Percentiles rank a stretch among this genome's conserved stretches.
Conservation (phyloP, 371 early-diverging fungal genomes). For the Apophysomyces variabilis region DNA sequence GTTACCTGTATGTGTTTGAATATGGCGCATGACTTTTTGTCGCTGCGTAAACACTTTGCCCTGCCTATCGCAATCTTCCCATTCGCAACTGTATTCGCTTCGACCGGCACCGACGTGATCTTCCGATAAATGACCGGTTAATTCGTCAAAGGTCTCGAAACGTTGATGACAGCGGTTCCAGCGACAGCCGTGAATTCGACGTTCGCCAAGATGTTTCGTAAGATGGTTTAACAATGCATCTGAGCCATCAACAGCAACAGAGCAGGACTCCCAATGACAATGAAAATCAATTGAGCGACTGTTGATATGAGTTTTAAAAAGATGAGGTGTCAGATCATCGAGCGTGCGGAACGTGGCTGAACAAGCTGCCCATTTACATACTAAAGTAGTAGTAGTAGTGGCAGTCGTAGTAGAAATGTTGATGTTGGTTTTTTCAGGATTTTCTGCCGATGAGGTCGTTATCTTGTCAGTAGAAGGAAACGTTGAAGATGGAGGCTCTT, state of each 20-base stretch:
- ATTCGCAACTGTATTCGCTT: slow-evolving; percentile 78
- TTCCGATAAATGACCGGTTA: slow-evolving; percentile 76
- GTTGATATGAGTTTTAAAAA: slow-evolving; percentile 77
- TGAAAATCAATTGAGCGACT: slow-evolving; percentile 52
- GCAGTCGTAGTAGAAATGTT: slow-evolving; percentile 1
- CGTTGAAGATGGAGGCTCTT: slow-evolving; percentile 2
- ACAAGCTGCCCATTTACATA: slow-evolving; percentile 85
- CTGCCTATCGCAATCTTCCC: slow-evolving; percentile 74
- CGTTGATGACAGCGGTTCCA: slow-evolving; percentile 61
- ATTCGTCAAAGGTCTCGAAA: slow-evolving; percentile 67
- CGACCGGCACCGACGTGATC: slow-evolving; percentile 76
- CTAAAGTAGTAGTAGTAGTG: slow-evolving; percentile 15
- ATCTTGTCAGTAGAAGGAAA: not conserved
- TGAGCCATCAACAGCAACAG: slow-evolving; percentile 53
- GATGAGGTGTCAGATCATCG: slow-evolving; percentile 83
- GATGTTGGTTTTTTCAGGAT: not conserved
- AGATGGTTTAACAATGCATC: slow-evolving; percentile 74
- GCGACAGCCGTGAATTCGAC: slow-evolving; percentile 56
- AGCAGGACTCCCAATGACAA: slow-evolving; percentile 84
- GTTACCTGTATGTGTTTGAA: slow-evolving; percentile 76
- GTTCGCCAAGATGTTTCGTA: slow-evolving; percentile 56
- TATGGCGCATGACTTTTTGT: slow-evolving; percentile 86
- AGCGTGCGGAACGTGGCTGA: slow-evolving; percentile 70
- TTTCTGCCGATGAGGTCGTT: not conserved
- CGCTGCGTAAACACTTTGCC: slow-evolving; percentile 75